Evolutionary conservation across 495 filamentous ascomycete genomes (phyloP).

Genomic region (Xylaria acuta): DNA sequence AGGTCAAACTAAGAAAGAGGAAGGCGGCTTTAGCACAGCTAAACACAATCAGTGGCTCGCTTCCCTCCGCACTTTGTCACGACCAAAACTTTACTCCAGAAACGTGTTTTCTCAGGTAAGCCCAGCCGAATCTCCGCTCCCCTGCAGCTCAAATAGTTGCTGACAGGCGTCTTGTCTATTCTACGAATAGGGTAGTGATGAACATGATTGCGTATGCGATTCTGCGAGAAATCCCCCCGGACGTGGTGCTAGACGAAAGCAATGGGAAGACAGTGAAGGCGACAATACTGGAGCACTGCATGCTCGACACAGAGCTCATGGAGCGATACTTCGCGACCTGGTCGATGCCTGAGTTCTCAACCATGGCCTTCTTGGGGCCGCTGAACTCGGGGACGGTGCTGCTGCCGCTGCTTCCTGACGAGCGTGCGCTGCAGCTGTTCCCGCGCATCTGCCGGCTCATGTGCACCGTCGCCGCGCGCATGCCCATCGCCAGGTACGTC

Average conservation of each 20-base stretch:
- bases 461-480: not conserved
- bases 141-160: not conserved
- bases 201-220: conserved; percentile 7
- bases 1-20: not conserved
- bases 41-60: not conserved
- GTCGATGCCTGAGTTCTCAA: conserved; percentile 10
- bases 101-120: conserved; percentile 23
- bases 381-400: conserved; percentile 17
- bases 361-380: conserved; percentile 22
- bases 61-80: conserved; percentile 17
- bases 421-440: conserved; percentile 4
- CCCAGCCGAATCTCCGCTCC: not conserved
- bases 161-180: not conserved
- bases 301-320: conserved; percentile 12
- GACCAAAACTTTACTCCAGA: conserved; percentile 23
- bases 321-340: conserved; percentile 20
- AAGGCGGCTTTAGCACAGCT: not conserved
- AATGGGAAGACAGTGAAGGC: not conserved
- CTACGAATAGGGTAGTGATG: conserved; percentile 2
- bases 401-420: conserved; percentile 8
- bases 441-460: conserved; percentile 21
- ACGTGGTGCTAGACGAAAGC: conserved; percentile 5
- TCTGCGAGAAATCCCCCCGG: not conserved
- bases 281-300: not conserved
- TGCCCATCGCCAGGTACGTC: conserved; percentile 17